Conservation (phyloP, 208 protist genomes). For the Crithidia bombi region DNA sequence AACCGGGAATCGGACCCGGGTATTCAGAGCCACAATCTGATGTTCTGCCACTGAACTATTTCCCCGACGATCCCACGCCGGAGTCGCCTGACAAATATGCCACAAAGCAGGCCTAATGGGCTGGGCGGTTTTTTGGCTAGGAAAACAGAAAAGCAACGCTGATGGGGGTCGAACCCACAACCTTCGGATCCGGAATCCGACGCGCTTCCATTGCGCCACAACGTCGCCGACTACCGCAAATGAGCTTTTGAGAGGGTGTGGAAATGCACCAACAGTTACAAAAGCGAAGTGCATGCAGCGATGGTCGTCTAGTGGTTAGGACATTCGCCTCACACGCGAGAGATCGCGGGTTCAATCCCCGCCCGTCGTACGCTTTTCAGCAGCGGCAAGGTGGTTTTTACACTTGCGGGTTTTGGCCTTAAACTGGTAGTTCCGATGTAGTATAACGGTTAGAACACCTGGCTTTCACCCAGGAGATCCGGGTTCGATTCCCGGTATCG, state of each 20-base stretch:
- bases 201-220: slow-evolving; percentile 60
- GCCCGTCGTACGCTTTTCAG: slow-evolving; percentile 76
- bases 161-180: slow-evolving; percentile 84
- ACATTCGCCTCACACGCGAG: slow-evolving; percentile 88
- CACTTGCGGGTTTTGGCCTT: too few species aligned
- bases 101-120: not conserved
- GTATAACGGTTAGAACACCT: slow-evolving; percentile 83
- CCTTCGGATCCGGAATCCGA: slow-evolving; percentile 57
- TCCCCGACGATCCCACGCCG: slow-evolving; percentile 54
- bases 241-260: not conserved
- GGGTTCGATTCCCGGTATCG: slow-evolving; percentile 80
- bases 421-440: slow-evolving; percentile 44
- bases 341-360: slow-evolving; percentile 93
- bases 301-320: slow-evolving; percentile 96
- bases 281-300: too few species aligned
- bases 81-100: too few species aligned
- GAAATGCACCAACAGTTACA: slow-evolving; percentile 25
- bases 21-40: slow-evolving; percentile 88
- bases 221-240: slow-evolving; percentile 23
- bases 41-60: slow-evolving; percentile 89
- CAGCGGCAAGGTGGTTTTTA: too few species aligned
- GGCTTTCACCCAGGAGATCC: slow-evolving; percentile 77
- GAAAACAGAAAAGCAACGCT: slow-evolving; percentile 48
- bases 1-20: slow-evolving; percentile 89
- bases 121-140: not conserved